Conservation (phyloP, 1,139 yeast genomes). For the Komagataea norvegica region DNA sequence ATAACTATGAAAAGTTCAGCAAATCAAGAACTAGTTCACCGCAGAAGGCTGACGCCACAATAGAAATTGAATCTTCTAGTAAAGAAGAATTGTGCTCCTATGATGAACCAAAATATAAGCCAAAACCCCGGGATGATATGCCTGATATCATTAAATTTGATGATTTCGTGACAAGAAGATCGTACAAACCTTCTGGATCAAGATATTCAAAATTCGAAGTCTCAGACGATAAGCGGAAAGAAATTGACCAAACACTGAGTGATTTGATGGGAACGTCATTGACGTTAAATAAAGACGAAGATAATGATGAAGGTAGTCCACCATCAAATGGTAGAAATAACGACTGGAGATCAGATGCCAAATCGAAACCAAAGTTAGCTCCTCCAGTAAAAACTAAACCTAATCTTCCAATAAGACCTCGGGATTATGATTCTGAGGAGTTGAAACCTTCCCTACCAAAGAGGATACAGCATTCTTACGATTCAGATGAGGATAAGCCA, state of each 20-base stretch:
- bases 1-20: conserved; percentile 32
- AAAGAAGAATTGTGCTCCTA: too few relatives aligned
- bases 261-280: conserved; percentile 15
- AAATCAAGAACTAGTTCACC: conserved; percentile 6
- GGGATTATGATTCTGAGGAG: conserved; percentile 2
- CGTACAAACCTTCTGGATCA: conserved; percentile 8
- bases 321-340: too few relatives aligned
- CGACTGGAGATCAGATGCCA: conserved; percentile 10
- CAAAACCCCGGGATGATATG: conserved; percentile 12
- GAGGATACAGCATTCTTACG: too few relatives aligned
- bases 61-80: not conserved
- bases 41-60: conserved; percentile 14
- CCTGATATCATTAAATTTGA: conserved; percentile 25
- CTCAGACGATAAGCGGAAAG: conserved; percentile 16
- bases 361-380: conserved; percentile 5
- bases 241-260: conserved; percentile 19
- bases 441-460: too few relatives aligned
- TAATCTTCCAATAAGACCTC: not conserved
- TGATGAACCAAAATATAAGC: not conserved
- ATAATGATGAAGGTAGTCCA: too few relatives aligned
- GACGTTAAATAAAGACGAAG: not conserved
- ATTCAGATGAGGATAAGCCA: too few relatives aligned
- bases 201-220: conserved; percentile 21
- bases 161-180: conserved; percentile 15
- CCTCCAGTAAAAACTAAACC: conserved; percentile 5